These are phyloP conservation scores for Malassezia nana DNA, from an alignment of 1,284 basidiomycete species.

Conservation along the genomic window DNA sequence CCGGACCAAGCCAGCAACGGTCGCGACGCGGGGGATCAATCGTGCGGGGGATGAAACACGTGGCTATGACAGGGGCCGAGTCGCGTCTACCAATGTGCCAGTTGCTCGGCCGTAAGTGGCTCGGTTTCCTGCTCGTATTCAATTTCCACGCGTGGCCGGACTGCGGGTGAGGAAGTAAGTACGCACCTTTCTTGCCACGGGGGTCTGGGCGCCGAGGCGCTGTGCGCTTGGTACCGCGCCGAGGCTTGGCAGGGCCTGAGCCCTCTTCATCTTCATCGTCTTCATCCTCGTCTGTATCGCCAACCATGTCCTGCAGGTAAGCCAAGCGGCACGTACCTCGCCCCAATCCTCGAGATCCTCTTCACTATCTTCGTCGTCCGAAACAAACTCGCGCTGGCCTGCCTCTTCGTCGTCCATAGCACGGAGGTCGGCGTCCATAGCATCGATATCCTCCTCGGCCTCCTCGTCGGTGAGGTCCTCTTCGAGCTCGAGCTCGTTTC, in stretches of 20 bases:
- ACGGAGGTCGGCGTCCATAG: slow-evolving; percentile 34
- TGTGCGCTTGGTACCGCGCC: slow-evolving; percentile 8
- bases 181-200: not conserved
- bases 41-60: slow-evolving; percentile 3
- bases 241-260: slow-evolving; percentile 8
- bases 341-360: slow-evolving; percentile 21
- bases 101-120: slow-evolving; percentile 51
- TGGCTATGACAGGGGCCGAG: slow-evolving; percentile 2
- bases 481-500: slow-evolving; percentile 27
- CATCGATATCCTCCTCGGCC: slow-evolving; percentile 38
- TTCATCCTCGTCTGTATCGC: slow-evolving; percentile 22
- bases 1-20: not conserved
- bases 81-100: slow-evolving; percentile 36
- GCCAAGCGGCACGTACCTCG: slow-evolving; percentile 2
- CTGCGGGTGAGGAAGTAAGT: slow-evolving; percentile 8
- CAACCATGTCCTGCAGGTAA: not conserved
- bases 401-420: slow-evolving; percentile 34
- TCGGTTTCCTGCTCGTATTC: slow-evolving; percentile 90
- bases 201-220: not conserved
- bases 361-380: slow-evolving; percentile 33
- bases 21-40: not conserved
- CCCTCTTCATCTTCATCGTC: slow-evolving; percentile 17
- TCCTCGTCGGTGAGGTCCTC: slow-evolving; percentile 44
- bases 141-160: slow-evolving; percentile 65
- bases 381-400: slow-evolving; percentile 40